These are phyloP conservation scores for Diaporthe ilicicola DNA, from an alignment of 2,329 filamentous ascomycete species.

Conservation along the genomic window DNA sequence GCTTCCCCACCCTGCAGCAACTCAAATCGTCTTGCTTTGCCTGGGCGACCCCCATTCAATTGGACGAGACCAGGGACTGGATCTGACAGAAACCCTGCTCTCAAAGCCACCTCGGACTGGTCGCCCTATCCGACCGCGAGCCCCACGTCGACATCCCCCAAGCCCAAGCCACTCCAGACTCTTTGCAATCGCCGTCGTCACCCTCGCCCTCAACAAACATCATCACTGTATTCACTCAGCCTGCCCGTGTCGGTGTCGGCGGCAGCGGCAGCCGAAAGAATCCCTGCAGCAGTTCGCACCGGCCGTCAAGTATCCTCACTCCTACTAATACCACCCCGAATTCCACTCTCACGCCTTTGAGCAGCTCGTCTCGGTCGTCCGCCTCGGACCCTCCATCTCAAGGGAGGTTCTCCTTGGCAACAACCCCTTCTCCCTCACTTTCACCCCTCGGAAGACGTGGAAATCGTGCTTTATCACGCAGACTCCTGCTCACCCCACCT, in stretches of 20 bases:
- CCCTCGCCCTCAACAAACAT: not conserved
- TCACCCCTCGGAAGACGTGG: conserved; percentile 2
- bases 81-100: conserved; percentile 8
- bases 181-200: conserved; percentile 22
- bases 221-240: conserved; percentile 16
- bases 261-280: not conserved
- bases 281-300: not conserved
- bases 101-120: not conserved
- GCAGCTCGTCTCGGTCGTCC: not conserved
- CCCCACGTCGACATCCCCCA: not conserved
- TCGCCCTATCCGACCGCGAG: conserved; percentile 9
- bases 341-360: not conserved
- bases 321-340: not conserved
- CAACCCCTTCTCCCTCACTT: not conserved
- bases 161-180: conserved; percentile 4
- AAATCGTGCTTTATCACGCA: not conserved
- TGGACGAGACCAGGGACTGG: not conserved
- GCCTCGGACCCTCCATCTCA: conserved; percentile 2
- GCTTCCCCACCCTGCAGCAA: not conserved
- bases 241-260: not conserved
- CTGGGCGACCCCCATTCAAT: not conserved
- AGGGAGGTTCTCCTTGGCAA: not conserved
- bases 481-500: not conserved
- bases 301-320: not conserved
- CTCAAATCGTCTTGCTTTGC: not conserved